Base-by-base conservation (phyloP, 192 early-diverging fungal genomes). In the Dissophora ornata region DNA sequence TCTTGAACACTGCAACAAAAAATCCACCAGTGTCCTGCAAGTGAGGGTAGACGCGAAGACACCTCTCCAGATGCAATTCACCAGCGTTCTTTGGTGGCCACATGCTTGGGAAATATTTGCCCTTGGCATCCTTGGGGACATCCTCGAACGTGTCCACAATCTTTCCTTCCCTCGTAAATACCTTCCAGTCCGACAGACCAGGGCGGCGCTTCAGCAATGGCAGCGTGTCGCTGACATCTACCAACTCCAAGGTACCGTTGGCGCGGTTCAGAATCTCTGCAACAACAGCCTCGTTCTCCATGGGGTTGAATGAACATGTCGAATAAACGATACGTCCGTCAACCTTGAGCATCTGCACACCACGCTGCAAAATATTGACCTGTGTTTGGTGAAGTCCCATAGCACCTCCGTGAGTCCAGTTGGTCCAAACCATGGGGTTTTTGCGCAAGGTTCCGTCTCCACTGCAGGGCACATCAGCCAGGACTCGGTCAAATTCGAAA, bases 381-480 rank as follows among this genome's bases (percentile, higher is more conserved):
- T 99, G 98, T 25, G 92, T 67, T 26, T 84, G 84, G 75, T 98
- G 95, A 45, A 99, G 88, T 36, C 83, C 84, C 65, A 96, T 87
- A 18, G 91, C 94, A 53, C 86, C 85, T 25, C 85, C 89, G 56
- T 88, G 74, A 6, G 80, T 81, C 97, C 97, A 99, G 52, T 88
- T 89, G 56, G 85, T 88, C 96, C 96, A 99, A 30, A 98, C 93
- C 53, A 85, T 85, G 64, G 87, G 85, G 80, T 99, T 99, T 82
- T 99, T 99, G 70, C 98, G 90, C 32, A 98, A 80, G 2, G 98
- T 99, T 26, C 96, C 98, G 69, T 99, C 98, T 57, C 98, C 98
- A 64, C 93, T 90, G 88, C 98, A 99, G 2, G 98, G 98, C 15
- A 98, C 98, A 81, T 99, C 98, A 57, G 90, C 92, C 36, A 99